Evolutionary conservation across 495 filamentous ascomycete species (phyloP), one percentile per base, ranked within the genome.

Genomic region (Clohesyomyces aquaticus): DNA sequence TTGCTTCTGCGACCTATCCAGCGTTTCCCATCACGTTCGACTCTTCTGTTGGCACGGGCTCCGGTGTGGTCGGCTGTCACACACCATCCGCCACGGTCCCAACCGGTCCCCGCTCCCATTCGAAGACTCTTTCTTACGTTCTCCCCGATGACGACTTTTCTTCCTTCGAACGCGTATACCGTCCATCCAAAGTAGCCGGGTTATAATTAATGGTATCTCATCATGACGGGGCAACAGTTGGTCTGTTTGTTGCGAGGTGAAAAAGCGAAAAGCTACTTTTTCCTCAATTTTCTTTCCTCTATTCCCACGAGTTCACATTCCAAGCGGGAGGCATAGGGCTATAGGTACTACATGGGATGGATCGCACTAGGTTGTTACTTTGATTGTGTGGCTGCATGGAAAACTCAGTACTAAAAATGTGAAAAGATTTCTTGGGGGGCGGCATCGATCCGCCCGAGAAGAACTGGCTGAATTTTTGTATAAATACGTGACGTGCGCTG

Each of bases 151-250:
- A 63, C 59, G 59, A 63, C 26, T 45, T 58, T 23, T 38, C 55
- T 48, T 21, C 38, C 25, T 63, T 49, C 26, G 38, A 32, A 42
- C 46, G 52, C 28, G 19, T 48, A n/a, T n/a, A n/a, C 29, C 28
- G 22, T 52, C 54, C 27, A 18, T 62, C 10, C 32, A 35, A 52
- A 29, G 53, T 51, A 64, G 52, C 45, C 53, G 61, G 61, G 42
- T 64, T 64, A 53, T 64, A 64, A 64, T 64, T 64, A 64, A 64
- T 64, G 61, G 61, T 28, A 57, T 57, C 54, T 51, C 46, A 63
- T 55, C 49, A 49, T n/a, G n/a, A 57, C 35, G 50, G 55, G 41
- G 29, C 43, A 50, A 19, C 6, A 6, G 53, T 50, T 27, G 10
- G 6, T 55, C 10, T 47, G 23, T 47, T 57, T 35, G 21, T 45